Evolutionary conservation across 306 rosid species (phyloP).

Genomic region (Carpinus fangiana): DNA sequence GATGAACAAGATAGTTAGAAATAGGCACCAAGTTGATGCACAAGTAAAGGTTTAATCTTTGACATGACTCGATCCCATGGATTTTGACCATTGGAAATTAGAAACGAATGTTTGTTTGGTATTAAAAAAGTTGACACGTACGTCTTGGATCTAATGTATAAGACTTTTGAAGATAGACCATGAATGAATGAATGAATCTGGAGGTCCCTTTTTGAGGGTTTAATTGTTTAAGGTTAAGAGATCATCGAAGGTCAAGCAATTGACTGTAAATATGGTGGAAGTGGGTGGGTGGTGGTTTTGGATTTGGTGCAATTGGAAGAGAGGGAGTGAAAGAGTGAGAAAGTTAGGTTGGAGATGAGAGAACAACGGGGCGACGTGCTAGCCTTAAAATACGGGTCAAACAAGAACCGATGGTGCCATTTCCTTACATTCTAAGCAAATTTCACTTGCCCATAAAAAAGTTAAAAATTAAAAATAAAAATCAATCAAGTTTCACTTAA

Average conservation of each 20-base stretch:
- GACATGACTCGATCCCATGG: constrained; percentile 4
- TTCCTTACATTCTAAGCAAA: constrained; percentile 70
- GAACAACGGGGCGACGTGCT: constrained; percentile 63
- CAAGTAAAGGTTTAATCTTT: not conserved
- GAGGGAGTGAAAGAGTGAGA: not conserved
- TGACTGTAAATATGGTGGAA: not conserved
- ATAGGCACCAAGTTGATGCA: constrained; percentile 17
- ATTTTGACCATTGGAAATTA: constrained; percentile 23
- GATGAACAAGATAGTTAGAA: no score
- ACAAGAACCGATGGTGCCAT: constrained; percentile 71
- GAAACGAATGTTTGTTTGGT: constrained; percentile 44
- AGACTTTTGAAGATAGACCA: not conserved
- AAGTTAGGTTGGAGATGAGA: constrained; percentile 41
- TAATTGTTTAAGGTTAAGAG: not conserved
- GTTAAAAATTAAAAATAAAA: no score
- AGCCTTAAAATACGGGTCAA: constrained; percentile 88
- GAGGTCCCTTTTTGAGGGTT: not conserved
- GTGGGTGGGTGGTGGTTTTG: constrained; percentile 19
- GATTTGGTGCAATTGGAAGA: constrained; percentile 27
- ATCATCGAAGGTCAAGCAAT: not conserved
- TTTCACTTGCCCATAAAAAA: constrained; percentile 1
- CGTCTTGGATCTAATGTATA: not conserved
- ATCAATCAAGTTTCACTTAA: not conserved
- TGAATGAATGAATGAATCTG: not conserved
- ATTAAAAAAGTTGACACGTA: constrained; percentile 10